Evolutionary conservation across 2,329 filamentous ascomycete genomes (phyloP).

Genomic region (Aspergillus fructus): DNA sequence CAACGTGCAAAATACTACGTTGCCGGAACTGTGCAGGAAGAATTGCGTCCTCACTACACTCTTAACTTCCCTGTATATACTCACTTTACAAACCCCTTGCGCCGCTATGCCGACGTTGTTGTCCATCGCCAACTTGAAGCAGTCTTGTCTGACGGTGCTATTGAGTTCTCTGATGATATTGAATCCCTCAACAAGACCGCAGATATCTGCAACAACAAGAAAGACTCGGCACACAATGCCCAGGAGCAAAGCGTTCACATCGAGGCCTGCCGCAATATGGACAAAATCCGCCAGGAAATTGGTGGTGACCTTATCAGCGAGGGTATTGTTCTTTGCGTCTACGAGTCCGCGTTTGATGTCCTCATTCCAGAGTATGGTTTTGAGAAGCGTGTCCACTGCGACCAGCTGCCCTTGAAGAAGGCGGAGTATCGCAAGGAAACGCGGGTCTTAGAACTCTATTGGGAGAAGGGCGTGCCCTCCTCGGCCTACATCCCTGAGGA

Average conservation of each 20-base stretch:
- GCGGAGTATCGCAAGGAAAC: conserved; percentile 98
- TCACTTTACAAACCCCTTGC: conserved; percentile 93
- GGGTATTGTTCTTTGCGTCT: conserved; percentile 94
- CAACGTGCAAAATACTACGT: conserved; percentile 94
- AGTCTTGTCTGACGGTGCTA: conserved; percentile 74
- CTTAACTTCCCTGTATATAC: conserved; percentile 93
- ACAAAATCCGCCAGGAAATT: conserved; percentile 80
- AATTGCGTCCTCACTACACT: conserved; percentile 82
- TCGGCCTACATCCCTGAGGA: conserved; percentile 96
- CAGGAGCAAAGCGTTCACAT: conserved; percentile 99
- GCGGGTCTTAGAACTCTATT: conserved; percentile 92
- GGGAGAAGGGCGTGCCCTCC: conserved; percentile 98
- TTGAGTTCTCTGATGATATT: conserved; percentile 85
- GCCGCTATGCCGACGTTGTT: conserved; percentile 90
- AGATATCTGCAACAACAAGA: conserved; percentile 97
- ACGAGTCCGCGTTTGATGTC: conserved; percentile 97
- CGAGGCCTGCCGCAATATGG: conserved; percentile 93
- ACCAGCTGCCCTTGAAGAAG: conserved; percentile 95
- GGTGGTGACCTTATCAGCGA: conserved; percentile 93
- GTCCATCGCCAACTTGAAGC: conserved; percentile 94
- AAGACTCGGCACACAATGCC: conserved; percentile 94
- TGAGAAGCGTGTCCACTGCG: conserved; percentile 98
- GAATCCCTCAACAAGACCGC: conserved; percentile 88
- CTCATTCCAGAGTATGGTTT: conserved; percentile 98
- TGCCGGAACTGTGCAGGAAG: conserved; percentile 71